These are phyloP conservation scores for Eremomyces bilateralis DNA, from an alignment of 495 filamentous ascomycete species.

Conservation along the genomic window DNA sequence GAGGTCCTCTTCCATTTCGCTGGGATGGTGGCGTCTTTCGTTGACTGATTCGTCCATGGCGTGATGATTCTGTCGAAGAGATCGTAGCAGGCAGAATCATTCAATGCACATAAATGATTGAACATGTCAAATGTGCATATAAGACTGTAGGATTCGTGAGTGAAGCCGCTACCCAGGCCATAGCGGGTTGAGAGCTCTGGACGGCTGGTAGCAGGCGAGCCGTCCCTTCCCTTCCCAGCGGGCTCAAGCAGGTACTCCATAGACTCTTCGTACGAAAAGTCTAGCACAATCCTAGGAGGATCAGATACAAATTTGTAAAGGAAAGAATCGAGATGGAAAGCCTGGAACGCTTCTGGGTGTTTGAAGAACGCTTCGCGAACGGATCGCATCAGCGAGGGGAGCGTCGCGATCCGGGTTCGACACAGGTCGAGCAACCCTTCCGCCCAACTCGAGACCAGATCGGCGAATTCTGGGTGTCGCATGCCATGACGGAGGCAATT, in stretches of 20 bases:
- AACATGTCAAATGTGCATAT: constrained; percentile 24
- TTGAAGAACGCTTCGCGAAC: background rate
- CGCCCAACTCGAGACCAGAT: too few relatives aligned
- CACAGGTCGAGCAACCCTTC: too few relatives aligned
- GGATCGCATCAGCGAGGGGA: background rate
- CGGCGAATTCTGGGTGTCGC: background rate
- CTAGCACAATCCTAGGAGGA: constrained; percentile 14
- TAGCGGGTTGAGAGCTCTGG: too few relatives aligned
- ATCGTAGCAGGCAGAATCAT: too few relatives aligned
- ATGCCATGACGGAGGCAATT: constrained; percentile 5
- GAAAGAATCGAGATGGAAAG: constrained; percentile 10
- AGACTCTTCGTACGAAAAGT: constrained; percentile 20
- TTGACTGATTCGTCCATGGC: constrained; percentile 21
- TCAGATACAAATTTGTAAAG: constrained; percentile 13
- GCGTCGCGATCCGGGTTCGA: background rate
- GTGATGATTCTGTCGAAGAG: constrained; percentile 17
- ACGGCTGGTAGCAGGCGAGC: too few relatives aligned
- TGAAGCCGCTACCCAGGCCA: too few relatives aligned
- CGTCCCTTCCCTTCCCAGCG: too few relatives aligned
- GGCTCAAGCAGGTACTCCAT: constrained; percentile 11
- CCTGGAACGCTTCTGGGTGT: background rate
- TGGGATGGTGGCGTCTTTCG: too few relatives aligned
- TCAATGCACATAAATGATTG: constrained; percentile 19
- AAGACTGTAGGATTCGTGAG: constrained; percentile 17
- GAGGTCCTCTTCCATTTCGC: constrained; percentile 23